Conservation (phyloP, 2,329 filamentous ascomycete species). For the Pseudodiploospora longispora region DNA sequence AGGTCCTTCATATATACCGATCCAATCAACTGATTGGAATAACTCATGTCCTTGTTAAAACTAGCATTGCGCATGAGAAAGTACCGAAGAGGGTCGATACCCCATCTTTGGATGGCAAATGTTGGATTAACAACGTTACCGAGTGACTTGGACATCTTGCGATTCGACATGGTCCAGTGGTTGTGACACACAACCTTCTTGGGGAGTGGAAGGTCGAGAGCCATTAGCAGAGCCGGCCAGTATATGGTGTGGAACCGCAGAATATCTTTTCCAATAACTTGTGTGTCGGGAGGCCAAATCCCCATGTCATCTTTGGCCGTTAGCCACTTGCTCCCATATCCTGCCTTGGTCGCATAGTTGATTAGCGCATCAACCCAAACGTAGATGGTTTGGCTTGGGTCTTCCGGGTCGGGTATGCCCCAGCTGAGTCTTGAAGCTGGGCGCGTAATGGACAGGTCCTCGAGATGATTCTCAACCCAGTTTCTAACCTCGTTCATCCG, state of each 20-base stretch:
- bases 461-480: slow-evolving; percentile 68
- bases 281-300: slow-evolving; percentile 85
- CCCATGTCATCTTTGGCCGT: slow-evolving; percentile 53
- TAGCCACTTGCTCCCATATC: slow-evolving; percentile 57
- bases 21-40: slow-evolving; percentile 71
- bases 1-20: slow-evolving; percentile 72
- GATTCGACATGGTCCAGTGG: slow-evolving; percentile 86
- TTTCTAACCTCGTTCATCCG: slow-evolving; percentile 73
- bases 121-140: slow-evolving; percentile 95
- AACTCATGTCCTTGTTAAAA: slow-evolving; percentile 70
- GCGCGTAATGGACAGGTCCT: slow-evolving; percentile 84
- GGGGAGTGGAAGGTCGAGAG: slow-evolving; percentile 70
- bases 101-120: slow-evolving; percentile 82
- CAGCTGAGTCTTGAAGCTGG: slow-evolving; percentile 70
- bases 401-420: slow-evolving; percentile 84
- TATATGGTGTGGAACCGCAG: slow-evolving; percentile 94
- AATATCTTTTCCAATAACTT: slow-evolving; percentile 95
- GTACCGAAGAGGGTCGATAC: slow-evolving; percentile 79
- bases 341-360: slow-evolving; percentile 84
- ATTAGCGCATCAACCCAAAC: slow-evolving; percentile 96
- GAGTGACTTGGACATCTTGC: slow-evolving; percentile 94
- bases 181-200: slow-evolving; percentile 78
- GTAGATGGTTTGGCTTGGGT: slow-evolving; percentile 83
- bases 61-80: slow-evolving; percentile 78
- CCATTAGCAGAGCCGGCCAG: slow-evolving; percentile 94